These are phyloP conservation scores for Claviceps paspali DNA, from an alignment of 2,329 filamentous ascomycete species.

Conservation along the genomic window DNA sequence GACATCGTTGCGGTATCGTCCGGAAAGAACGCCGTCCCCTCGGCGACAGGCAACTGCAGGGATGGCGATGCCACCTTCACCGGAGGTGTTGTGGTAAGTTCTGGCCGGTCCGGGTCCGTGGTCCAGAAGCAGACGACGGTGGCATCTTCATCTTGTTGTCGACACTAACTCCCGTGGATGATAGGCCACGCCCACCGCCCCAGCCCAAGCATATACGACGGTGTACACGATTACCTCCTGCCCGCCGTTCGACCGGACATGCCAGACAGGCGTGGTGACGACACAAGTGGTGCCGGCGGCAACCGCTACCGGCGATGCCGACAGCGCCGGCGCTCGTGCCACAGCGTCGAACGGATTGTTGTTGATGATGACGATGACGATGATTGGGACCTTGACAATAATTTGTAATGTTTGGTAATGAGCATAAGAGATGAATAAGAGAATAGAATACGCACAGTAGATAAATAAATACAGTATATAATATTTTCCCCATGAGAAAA, in stretches of 20 bases:
- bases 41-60: slow-evolving; percentile 20
- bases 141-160: too few species aligned
- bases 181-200: slow-evolving; percentile 6
- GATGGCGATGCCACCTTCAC: slow-evolving; percentile 11
- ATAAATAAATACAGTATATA: too few species aligned
- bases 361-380: too few species aligned
- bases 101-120: too few species aligned
- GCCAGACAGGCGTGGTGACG: slow-evolving; percentile 10
- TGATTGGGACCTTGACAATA: slow-evolving; percentile 1
- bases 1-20: slow-evolving; percentile 22
- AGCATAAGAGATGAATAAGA: not conserved
- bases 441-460: too few species aligned
- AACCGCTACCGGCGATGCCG: slow-evolving; percentile 1
- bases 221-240: slow-evolving; percentile 14
- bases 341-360: not conserved
- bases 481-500: too few species aligned
- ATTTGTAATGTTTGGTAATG: slow-evolving; percentile 4
- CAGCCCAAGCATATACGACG: slow-evolving; percentile 10
- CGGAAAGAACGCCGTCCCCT: slow-evolving; percentile 18
- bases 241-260: slow-evolving; percentile 9
- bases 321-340: slow-evolving; percentile 6
- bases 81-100: slow-evolving; percentile 2
- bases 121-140: too few species aligned
- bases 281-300: slow-evolving; percentile 9
- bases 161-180: not conserved